Base-by-base conservation (phyloP, 2,329 filamentous ascomycete species). In the Stagonosporopsis tanaceti region DNA sequence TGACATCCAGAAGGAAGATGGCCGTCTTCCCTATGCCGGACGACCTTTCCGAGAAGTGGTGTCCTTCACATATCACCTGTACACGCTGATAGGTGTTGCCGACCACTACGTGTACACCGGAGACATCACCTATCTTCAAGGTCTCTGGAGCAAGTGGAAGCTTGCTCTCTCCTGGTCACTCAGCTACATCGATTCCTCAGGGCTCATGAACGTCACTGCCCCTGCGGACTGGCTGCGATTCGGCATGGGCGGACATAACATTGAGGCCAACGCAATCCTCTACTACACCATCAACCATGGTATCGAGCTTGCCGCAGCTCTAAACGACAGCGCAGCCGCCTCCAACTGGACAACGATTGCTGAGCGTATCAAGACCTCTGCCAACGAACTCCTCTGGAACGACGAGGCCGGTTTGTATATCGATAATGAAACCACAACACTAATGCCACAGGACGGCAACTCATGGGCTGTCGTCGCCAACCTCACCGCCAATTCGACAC, bases 31-130 rank as follows among this genome's bases (percentile, higher is more conserved):
- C 0, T 85, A 84, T 58, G 83, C 81, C 4, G 82, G 82, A 1
- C 71, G 74, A 8, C 81, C 82, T 0, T 79, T 81, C 53, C 68
- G 61, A 6, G 59, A 69, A 5, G 63, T 70, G 1, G 70, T 76
- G 35, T 82, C 79, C 11, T 83, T 82, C 59, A 87, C 85, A 0
- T 87, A 87, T 61, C 85, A 87, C 60, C 65, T 83, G 0, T 81
- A 82, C 62, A 80, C 76, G 2, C 60, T 84, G 35, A 78, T 81
- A 24, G 80, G 78, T 9, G 70, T 81, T 0, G 74, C 77, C 1
- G 78, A 82, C 58, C 78, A 81, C 55, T 81, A 80, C 54, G 67
- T 76, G 1, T 80, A 77, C 57, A 78, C 78, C 59, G 76, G 76
- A 1, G 74, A 82, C 34, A 61, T 75, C 2, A 53, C 63, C 0